phyloP scores from a whole-genome alignment of 306 rosid genomes.

The Sechiopsis laciniata region DNA sequence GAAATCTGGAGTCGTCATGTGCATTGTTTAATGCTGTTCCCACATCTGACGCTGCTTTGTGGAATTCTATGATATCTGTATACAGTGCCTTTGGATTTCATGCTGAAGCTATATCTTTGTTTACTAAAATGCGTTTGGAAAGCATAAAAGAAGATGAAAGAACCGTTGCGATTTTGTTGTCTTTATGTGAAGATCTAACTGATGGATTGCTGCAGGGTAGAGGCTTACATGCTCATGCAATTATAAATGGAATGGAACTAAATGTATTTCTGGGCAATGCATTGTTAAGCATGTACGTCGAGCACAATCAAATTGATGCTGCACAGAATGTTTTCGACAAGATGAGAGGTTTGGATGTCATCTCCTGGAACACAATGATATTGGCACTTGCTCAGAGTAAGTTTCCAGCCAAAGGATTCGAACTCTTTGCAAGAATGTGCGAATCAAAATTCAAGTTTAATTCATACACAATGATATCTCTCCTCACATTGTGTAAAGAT shows the following conservation, averaged over 20 bases:
- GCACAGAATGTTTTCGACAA: slow-evolving; percentile 29
- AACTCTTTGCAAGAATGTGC: slow-evolving; percentile 28
- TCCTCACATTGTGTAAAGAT: slow-evolving; percentile 32
- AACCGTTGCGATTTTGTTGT: slow-evolving; percentile 34
- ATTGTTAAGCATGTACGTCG: slow-evolving; percentile 33
- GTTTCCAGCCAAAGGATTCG: slow-evolving; percentile 31
- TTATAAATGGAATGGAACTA: slow-evolving; percentile 30
- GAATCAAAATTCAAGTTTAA: slow-evolving; percentile 29
- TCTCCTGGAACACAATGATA: slow-evolving; percentile 42
- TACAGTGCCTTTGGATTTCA: slow-evolving; percentile 25
- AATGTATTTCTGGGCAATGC: slow-evolving; percentile 37
- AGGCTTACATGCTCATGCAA: slow-evolving; percentile 36
- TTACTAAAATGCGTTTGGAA: slow-evolving; percentile 27
- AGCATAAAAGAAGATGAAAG: slow-evolving; percentile 31
- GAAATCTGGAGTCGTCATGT: slow-evolving; percentile 26
- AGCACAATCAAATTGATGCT: slow-evolving; percentile 25
- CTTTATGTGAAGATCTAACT: slow-evolving; percentile 21
- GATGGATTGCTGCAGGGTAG: slow-evolving; percentile 30
- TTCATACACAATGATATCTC: slow-evolving; percentile 37
- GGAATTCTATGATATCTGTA: slow-evolving; percentile 45
- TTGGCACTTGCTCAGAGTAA: slow-evolving; percentile 30
- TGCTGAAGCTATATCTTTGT: slow-evolving; percentile 34
- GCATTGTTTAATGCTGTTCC: slow-evolving; percentile 28
- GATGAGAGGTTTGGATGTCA: slow-evolving; percentile 30
- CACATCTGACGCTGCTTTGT: slow-evolving; percentile 35